phyloP scores from a whole-genome alignment of 257 asterid species.

The Capsicum pubescens region DNA sequence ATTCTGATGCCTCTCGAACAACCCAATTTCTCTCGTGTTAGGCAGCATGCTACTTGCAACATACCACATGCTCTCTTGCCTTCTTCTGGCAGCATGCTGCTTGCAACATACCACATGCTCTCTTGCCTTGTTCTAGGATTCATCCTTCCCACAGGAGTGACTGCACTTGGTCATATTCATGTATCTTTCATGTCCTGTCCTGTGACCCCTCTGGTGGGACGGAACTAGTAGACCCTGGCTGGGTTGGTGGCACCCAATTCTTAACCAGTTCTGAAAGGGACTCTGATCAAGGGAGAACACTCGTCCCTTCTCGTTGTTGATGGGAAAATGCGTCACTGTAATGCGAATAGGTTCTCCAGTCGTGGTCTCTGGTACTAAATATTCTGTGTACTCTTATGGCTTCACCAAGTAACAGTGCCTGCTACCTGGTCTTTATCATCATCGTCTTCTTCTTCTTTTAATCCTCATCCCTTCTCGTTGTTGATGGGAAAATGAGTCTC shows the following conservation, averaged over 20 bases:
- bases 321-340: background rate
- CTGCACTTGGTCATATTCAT: background rate
- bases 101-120: background rate
- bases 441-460: no score
- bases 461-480: background rate
- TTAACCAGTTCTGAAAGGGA: background rate
- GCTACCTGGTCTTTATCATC: background rate
- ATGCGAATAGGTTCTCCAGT: constrained; percentile 13
- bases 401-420: constrained; percentile 17
- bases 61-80: background rate
- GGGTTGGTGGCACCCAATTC: constrained; percentile 9
- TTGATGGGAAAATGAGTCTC: background rate
- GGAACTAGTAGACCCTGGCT: background rate
- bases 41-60: background rate
- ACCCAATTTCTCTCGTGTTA: background rate
- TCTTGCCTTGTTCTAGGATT: background rate
- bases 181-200: background rate
- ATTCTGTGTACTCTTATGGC: background rate
- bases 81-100: background rate
- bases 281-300: background rate
- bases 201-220: constrained; percentile 13
- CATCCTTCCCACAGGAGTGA: background rate
- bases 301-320: background rate
- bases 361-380: background rate
- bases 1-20: background rate